phyloP scores from a whole-genome alignment of 2,329 filamentous ascomycete species.

The Nannizziopsis arthrosporioides region DNA sequence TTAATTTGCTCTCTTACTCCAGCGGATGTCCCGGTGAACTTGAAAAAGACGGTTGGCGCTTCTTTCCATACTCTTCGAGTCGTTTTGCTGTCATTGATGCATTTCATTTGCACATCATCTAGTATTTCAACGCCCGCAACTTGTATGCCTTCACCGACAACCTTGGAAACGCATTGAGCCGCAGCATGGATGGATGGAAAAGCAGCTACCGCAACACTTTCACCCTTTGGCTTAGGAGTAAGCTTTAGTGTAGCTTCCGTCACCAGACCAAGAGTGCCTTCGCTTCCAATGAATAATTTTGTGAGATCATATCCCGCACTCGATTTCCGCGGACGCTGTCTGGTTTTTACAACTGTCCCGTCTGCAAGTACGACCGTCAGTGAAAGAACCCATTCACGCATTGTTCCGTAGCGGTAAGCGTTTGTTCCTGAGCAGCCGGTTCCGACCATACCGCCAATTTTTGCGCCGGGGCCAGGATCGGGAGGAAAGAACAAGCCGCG shows the following conservation, averaged over 20 bases:
- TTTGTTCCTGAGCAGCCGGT: conserved; percentile 60
- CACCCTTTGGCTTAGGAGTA: conserved; percentile 65
- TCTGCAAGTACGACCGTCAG: conserved; percentile 83
- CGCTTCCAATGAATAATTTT: conserved; percentile 76
- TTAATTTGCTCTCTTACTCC: conserved; percentile 53
- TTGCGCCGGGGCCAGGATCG: conserved; percentile 79
- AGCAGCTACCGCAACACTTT: conserved; percentile 65
- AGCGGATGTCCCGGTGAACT: conserved; percentile 55
- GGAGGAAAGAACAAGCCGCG: conserved; percentile 82
- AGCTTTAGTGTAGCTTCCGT: conserved; percentile 86
- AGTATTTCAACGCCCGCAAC: conserved; percentile 88
- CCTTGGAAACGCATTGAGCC: conserved; percentile 65
- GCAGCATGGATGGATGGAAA: conserved; percentile 56
- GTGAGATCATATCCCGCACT: conserved; percentile 88
- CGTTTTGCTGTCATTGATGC: conserved; percentile 45
- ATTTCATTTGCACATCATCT: conserved; percentile 79
- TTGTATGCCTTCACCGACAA: conserved; percentile 69
- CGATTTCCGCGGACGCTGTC: conserved; percentile 77
- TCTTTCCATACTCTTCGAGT: conserved; percentile 52
- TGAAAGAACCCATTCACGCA: conserved; percentile 85
- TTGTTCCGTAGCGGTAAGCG: conserved; percentile 83
- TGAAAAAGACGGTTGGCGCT: conserved; percentile 61
- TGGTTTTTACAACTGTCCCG: conserved; percentile 79
- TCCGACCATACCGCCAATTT: conserved; percentile 64
- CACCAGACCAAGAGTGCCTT: conserved; percentile 81